Evolutionary conservation across 2,329 filamentous ascomycete genomes (phyloP), one percentile per base, ranked within the genome.

Genomic region (Alternaria gaisen): DNA sequence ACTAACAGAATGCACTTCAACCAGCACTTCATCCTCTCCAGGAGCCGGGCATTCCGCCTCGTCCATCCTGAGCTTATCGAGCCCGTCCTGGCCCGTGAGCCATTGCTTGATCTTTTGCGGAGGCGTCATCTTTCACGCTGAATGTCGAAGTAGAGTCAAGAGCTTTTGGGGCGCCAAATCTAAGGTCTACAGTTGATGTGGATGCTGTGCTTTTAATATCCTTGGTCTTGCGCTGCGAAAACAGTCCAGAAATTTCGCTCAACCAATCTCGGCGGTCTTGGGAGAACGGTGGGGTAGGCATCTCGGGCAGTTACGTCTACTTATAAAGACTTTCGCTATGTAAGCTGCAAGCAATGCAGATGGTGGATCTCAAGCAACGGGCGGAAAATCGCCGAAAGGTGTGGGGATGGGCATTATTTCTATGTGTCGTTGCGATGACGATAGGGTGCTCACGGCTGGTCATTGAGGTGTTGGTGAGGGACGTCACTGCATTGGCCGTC

Each of bases 401-500:
- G 64, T 65, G 64, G 66, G 61, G 60, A 64, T 53, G 20, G 26
- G n/a, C 52, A 61, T 68, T 61, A 68, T 61, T 58, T 63, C 64
- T 67, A 61, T 64, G 46, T 56, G 63, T 56, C 54, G 44, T 46
- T 48, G 50, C 22, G 38, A 60, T 94, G 67, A 97, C 94, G 40
- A 97, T 92, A 4, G 22, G 91, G 90, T 42, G 36, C 36, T 51
- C 42, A 50, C 41, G 38, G 34, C 32, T 73, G 90, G 24, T 91
- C 90, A 68, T 34, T 32, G 18, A 94, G 91, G 76, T 93, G 55
- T 54, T 74, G 63, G 41, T 60, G 64, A 44, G 93, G 91, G 77
- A 95, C 93, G 8, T 59, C 64, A 64, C 54, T 62, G 91, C 62
- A 64, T 53, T 63, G 91, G 93, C 55, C 90, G 90, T 52, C 84